Evolutionary conservation across 169 alveolate genomes (phyloP).

Genomic region (Ichthyophthirius multifiliis): DNA sequence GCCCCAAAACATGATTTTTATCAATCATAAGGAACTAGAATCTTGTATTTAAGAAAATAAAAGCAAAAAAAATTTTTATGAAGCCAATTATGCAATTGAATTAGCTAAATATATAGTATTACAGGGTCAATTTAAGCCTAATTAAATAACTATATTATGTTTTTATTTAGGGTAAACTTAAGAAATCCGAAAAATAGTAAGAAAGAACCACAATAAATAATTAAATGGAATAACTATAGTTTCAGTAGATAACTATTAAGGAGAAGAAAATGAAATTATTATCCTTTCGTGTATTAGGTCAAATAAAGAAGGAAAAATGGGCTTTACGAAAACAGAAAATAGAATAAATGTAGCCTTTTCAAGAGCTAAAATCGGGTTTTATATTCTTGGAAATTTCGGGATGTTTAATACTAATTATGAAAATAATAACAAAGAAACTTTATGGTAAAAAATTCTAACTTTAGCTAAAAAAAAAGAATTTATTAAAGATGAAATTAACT

Average conservation of each 20-base stretch:
- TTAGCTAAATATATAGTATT: constrained; percentile 33
- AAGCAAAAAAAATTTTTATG: background rate
- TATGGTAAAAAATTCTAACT: constrained; percentile 13
- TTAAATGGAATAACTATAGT: constrained; percentile 79
- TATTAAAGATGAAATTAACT: background rate
- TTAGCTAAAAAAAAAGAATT: background rate
- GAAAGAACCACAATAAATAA: background rate
- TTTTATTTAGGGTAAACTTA: constrained; percentile 21
- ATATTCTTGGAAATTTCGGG: constrained; percentile 56
- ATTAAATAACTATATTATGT: constrained; percentile 43
- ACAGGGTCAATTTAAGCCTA: constrained; percentile 20
- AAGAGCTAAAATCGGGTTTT: constrained; percentile 71
- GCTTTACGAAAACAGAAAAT: constrained; percentile 52
- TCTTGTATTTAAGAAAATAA: background rate
- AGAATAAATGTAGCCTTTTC: constrained; percentile 72
- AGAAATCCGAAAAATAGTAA: background rate
- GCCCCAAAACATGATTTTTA: background rate
- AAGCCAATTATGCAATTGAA: constrained; percentile 20
- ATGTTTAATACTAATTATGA: too few species aligned
- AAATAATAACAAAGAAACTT: background rate
- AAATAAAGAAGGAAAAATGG: constrained; percentile 59
- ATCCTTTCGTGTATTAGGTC: constrained; percentile 93
- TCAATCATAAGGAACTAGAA: background rate
- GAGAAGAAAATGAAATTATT: constrained; percentile 92
- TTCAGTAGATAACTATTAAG: constrained; percentile 95